Evolutionary conservation across 805 yeast genomes (phyloP).

Genomic region (Metschnikowia proteae): DNA sequence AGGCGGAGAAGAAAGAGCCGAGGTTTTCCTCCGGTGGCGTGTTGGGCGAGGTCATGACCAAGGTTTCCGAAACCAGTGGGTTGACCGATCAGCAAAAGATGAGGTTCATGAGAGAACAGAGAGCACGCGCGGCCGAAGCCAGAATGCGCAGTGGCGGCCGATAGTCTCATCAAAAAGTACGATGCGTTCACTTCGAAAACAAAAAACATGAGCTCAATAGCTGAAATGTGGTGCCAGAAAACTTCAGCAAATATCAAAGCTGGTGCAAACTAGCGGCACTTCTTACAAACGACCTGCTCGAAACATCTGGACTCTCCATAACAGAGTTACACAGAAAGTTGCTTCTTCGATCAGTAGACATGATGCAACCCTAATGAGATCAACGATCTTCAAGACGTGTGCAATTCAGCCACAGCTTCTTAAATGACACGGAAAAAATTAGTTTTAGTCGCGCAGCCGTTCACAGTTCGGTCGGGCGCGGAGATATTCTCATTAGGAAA

Average conservation of each 20-base stretch:
- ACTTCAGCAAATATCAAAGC: no score
- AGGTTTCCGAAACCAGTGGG: conserved; percentile 48
- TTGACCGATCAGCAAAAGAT: conserved; percentile 69
- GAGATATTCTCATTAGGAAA: not conserved
- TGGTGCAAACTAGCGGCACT: no score
- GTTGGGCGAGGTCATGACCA: conserved; percentile 15
- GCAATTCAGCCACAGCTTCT: not conserved
- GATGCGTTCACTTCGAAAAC: no score
- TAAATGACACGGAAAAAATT: conserved; percentile 1
- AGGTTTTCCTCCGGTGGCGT: conserved; percentile 32
- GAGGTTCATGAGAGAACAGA: conserved; percentile 84
- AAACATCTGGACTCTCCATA: no score
- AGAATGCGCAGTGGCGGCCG: conserved; percentile 30
- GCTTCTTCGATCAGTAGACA: no score
- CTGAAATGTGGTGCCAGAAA: no score
- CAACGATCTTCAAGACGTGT: not conserved
- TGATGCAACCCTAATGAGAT: no score
- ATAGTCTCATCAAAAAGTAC: not conserved
- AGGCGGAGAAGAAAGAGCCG: conserved; percentile 35
- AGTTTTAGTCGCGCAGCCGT: not conserved
- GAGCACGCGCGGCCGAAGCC: conserved; percentile 96
- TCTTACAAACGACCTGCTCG: no score
- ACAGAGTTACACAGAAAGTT: no score
- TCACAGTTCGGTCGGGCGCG: not conserved
- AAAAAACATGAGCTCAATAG: no score